phyloP scores from a whole-genome alignment of 2,329 filamentous ascomycete genomes.

The Claviceps sp. region DNA sequence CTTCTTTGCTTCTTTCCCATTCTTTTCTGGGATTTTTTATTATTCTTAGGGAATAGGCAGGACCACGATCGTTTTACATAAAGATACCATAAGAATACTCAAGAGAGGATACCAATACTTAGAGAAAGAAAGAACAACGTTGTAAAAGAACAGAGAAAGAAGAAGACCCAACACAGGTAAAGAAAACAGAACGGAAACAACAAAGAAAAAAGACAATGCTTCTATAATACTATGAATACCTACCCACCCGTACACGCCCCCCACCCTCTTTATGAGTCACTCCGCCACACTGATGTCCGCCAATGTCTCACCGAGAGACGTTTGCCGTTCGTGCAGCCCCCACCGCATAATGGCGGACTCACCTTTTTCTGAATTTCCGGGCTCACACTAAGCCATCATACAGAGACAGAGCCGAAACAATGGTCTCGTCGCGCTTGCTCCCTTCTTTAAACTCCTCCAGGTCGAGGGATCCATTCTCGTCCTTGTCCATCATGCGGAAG shows the following conservation, averaged over 20 bases:
- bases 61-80: too few relatives aligned
- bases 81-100: too few relatives aligned
- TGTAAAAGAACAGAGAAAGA: too few relatives aligned
- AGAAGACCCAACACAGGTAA: background rate
- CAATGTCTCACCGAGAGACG: background rate
- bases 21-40: background rate
- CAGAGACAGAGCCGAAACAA: constrained; percentile 88
- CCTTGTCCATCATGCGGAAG: constrained; percentile 99
- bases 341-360: background rate
- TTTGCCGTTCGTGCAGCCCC: background rate
- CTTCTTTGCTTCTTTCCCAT: background rate
- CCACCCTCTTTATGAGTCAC: background rate
- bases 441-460: constrained; percentile 99
- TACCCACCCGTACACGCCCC: background rate
- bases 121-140: too few relatives aligned
- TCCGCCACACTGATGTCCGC: background rate
- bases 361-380: background rate
- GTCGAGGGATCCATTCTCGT: constrained; percentile 93
- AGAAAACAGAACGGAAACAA: background rate
- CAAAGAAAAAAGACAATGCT: background rate
- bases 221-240: background rate
- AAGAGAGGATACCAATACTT: too few relatives aligned
- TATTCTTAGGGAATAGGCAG: too few relatives aligned
- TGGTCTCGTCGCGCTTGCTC: constrained; percentile 96
- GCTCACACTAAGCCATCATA: constrained; percentile 83